Evolutionary conservation across 768 basidiomycete species (phyloP).

Genomic region (Candolleomyces eurysporus): DNA sequence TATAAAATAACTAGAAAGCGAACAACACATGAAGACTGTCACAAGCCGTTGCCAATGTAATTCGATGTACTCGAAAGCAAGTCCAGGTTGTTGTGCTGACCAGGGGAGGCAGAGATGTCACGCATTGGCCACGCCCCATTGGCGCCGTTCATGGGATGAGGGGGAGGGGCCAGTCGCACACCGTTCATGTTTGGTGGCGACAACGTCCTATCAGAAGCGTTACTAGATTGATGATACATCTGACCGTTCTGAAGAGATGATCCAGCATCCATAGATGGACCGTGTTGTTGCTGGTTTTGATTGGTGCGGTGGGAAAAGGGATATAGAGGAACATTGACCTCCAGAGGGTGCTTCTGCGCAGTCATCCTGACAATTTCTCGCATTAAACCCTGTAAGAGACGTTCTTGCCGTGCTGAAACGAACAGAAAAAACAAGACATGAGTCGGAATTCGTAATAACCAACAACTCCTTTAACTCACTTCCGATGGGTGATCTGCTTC

Average conservation of each 20-base stretch:
- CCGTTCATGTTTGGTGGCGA: slow-evolving; percentile 4
- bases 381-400: slow-evolving; percentile 80
- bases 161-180: background rate
- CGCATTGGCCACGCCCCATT: slow-evolving; percentile 23
- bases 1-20: background rate
- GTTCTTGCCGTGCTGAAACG: slow-evolving; percentile 72
- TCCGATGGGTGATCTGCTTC: slow-evolving; percentile 76
- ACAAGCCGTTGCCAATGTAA: slow-evolving; percentile 10
- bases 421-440: slow-evolving; percentile 2
- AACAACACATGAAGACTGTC: background rate
- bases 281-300: slow-evolving; percentile 12
- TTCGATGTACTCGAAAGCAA: background rate
- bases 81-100: slow-evolving; percentile 13
- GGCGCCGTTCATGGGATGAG: background rate
- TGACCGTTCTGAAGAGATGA: slow-evolving; percentile 3
- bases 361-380: slow-evolving; percentile 82
- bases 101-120: slow-evolving; percentile 21
- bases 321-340: slow-evolving; percentile 78
- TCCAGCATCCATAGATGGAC: background rate
- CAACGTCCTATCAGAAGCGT: slow-evolving; percentile 2
- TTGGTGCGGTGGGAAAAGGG: slow-evolving; percentile 67
- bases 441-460: background rate
- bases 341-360: slow-evolving; percentile 73
- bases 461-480: slow-evolving; percentile 44
- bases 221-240: slow-evolving; percentile 2